Percentiles rank a stretch among this genome's conserved stretches.
phyloP scores from a whole-genome alignment of 2,329 filamentous ascomycete species.

The Emergomyces pasteurianus region DNA sequence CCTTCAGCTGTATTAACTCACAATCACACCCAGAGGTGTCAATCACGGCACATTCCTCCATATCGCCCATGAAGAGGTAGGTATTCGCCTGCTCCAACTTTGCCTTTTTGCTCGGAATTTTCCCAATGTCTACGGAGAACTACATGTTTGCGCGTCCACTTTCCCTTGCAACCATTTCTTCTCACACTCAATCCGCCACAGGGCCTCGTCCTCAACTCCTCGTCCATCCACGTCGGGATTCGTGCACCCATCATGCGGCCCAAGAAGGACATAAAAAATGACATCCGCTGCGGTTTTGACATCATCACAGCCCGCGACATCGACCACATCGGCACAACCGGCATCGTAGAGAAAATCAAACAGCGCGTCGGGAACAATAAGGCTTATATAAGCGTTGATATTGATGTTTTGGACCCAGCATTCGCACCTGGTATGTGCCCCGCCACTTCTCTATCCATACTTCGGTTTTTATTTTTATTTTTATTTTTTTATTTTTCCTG shows the following conservation, averaged over 20 bases:
- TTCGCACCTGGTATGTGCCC: constrained; percentile 44
- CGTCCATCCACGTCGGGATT: constrained; percentile 46
- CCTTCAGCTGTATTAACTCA: not conserved
- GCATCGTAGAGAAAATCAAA: constrained; percentile 60
- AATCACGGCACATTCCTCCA: constrained; percentile 90
- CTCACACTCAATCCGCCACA: constrained; percentile 23
- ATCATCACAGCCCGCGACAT: constrained; percentile 74
- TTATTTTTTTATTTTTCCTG: not conserved
- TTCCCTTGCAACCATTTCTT: not conserved
- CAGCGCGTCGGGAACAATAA: constrained; percentile 60
- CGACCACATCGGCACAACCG: constrained; percentile 63
- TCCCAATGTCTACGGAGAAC: not conserved
- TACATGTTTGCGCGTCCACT: no score
- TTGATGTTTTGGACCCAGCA: constrained; percentile 67
- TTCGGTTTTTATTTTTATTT: not conserved
- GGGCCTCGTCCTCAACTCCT: constrained; percentile 40
- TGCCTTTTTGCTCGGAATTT: not conserved
- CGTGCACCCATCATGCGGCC: constrained; percentile 39
- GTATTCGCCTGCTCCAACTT: not conserved
- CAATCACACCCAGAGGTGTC: constrained; percentile 55
- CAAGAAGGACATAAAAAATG: constrained; percentile 40
- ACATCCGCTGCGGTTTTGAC: constrained; percentile 63
- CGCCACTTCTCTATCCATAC: no score
- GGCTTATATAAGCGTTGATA: constrained; percentile 74
- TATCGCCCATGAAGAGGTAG: constrained; percentile 55